phyloP scores from a whole-genome alignment of 78 protist genomes.

The Acrasis kona region DNA sequence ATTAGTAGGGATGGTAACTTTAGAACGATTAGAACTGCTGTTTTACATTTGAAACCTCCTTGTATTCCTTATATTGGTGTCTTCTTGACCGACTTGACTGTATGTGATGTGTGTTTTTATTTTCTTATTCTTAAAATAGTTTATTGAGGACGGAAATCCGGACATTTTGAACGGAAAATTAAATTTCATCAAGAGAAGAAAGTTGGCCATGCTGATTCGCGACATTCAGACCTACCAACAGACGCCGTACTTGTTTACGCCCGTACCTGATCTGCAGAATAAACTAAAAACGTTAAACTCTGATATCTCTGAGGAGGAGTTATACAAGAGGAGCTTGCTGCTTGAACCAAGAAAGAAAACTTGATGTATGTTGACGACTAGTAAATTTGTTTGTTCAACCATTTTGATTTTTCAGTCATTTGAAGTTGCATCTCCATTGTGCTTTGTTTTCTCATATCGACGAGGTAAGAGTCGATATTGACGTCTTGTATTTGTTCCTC shows the following conservation, averaged over 20 bases:
- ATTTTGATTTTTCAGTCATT: too few relatives aligned
- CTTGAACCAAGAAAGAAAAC: background rate
- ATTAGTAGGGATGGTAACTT: conserved; percentile 1
- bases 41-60: conserved; percentile 8
- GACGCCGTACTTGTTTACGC: background rate
- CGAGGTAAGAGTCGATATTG: background rate
- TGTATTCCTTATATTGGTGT: conserved; percentile 9
- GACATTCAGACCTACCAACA: conserved; percentile 17
- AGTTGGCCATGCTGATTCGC: conserved; percentile 3
- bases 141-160: conserved; percentile 15
- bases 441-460: too few relatives aligned
- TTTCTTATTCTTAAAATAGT: conserved; percentile 2
- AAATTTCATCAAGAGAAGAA: conserved; percentile 13
- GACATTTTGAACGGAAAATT: background rate
- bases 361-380: too few relatives aligned
- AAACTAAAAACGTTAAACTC: background rate
- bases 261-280: background rate
- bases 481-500: background rate
- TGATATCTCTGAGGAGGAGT: background rate
- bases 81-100: background rate
- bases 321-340: background rate
- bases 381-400: too few relatives aligned
- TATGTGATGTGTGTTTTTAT: background rate
- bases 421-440: background rate
- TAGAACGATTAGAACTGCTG: background rate